Evolutionary conservation across 78 protist species (phyloP), one percentile per base, ranked within the genome.

Genomic region (Speleostelium caveatum): DNA sequence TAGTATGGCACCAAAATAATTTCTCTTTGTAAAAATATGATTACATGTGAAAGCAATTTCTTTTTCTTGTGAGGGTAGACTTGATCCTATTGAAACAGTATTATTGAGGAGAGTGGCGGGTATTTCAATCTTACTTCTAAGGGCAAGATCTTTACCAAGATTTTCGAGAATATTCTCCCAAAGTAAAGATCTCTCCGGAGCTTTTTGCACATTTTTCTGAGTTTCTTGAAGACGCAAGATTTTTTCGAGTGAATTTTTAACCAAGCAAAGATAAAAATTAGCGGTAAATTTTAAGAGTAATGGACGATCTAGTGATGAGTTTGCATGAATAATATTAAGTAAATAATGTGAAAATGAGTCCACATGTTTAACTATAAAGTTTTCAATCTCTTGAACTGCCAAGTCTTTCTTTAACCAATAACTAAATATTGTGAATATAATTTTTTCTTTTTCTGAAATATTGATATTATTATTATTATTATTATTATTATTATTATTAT

Each of bases 21-120:
- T 53, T 39, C 78, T 58, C 33, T 83, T 83, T 19, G 71, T 68
- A 38, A 83, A 83, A 58, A 55, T 69, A n/a, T 83, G 90, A 28
- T 83, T 83, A 59, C 90, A 83, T 3, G 90, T 83, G 49, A 83
- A 83, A 1, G 90, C 90, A 42, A 83, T 63, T 59, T 83, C 90
- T 32, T 69, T 69, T 41, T 69, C 78, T 32, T 32, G 60, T 24
- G 12, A 30, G 1, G 6, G 1, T 22, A 45, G 1, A n/a, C 7
- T 39, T 24, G 36, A 8, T 26, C 49, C 63, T 36, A 28, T 33
- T 0, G 17, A 30, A 56, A 16, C 21, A 7, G n/a, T 3, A 21
- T 26, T 21, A 33, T 16, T 12, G 16, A 19, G 55, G 10, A 56
- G 32, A 7, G 69, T 55, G 55, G 90, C 32, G 24, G 61, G 90